phyloP scores from a whole-genome alignment of 306 rosid species.

The Cucumis hystrix region DNA sequence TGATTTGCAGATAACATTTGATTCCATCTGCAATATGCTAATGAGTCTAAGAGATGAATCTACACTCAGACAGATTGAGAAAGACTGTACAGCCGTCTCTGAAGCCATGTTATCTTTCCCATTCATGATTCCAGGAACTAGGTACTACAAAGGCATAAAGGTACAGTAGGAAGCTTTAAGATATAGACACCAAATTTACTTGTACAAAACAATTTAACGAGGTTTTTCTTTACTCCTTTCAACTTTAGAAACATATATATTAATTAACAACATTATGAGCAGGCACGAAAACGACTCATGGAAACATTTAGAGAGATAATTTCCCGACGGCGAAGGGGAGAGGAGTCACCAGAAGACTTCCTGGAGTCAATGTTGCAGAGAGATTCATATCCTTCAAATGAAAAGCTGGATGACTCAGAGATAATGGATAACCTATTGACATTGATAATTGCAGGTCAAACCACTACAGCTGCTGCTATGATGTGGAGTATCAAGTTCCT shows the following conservation, averaged over 20 bases:
- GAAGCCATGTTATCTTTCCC: constrained; percentile 53
- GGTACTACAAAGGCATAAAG: constrained; percentile 59
- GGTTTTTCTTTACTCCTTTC: neutral
- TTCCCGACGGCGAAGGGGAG: constrained; percentile 33
- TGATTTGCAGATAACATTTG: constrained; percentile 39
- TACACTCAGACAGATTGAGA: constrained; percentile 31
- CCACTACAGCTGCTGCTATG: constrained; percentile 66
- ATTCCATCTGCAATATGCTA: constrained; percentile 61
- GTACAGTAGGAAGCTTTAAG: constrained; percentile 15
- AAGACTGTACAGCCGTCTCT: constrained; percentile 35
- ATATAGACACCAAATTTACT: neutral
- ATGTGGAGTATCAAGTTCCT: constrained; percentile 76
- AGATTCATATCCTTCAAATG: constrained; percentile 26
- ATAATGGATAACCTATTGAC: constrained; percentile 56
- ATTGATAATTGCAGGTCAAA: constrained; percentile 52
- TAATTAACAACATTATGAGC: constrained; percentile 5
- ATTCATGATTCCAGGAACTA: constrained; percentile 51
- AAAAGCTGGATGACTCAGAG: constrained; percentile 59
- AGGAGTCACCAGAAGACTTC: constrained; percentile 33
- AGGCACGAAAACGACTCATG: constrained; percentile 58
- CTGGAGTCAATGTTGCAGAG: constrained; percentile 44
- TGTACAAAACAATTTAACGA: neutral
- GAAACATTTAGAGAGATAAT: constrained; percentile 36
- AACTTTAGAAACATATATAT: neutral
- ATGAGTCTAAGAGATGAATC: constrained; percentile 46